These are phyloP conservation scores for Neurospora sp. DNA, from an alignment of 495 filamentous ascomycete species.

Conservation along the genomic window DNA sequence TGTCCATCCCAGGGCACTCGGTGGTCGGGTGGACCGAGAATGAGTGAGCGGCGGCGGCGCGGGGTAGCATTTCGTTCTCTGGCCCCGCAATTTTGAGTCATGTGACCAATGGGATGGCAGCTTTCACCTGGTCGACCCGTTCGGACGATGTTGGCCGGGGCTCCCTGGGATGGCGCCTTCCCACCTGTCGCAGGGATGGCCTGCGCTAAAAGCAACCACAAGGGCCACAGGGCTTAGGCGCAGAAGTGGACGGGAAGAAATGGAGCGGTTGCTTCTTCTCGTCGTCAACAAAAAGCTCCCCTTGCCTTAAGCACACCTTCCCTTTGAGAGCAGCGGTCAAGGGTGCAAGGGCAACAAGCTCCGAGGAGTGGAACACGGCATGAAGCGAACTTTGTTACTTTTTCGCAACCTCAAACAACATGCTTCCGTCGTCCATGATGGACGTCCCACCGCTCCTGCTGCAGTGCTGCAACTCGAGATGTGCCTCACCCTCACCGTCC, in stretches of 20 bases:
- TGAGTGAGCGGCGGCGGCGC: conserved; percentile 7
- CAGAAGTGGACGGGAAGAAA: neutral
- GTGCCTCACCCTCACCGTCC: neutral
- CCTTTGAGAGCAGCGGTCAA: neutral
- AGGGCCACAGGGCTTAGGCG: neutral
- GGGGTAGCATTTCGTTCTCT: conserved; percentile 6
- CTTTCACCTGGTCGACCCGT: conserved; percentile 6
- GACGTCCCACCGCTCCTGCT: neutral
- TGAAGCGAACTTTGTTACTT: neutral
- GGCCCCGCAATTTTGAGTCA: neutral
- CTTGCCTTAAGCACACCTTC: neutral
- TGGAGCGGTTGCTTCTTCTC: neutral
- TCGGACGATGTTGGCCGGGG: conserved; percentile 3
- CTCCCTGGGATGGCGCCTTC: neutral
- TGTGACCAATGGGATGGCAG: conserved; percentile 2
- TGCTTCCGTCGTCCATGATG: neutral
- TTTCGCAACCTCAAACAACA: neutral
- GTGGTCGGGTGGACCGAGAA: neutral
- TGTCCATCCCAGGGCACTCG: too few relatives aligned
- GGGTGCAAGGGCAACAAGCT: neutral
- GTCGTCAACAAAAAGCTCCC: neutral
- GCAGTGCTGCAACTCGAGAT: neutral
- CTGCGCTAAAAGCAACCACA: neutral
- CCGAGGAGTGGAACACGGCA: neutral
- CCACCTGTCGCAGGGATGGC: neutral